Conservation (phyloP, 1,284 basidiomycete genomes). For the Moesziomyces antarcticus region DNA sequence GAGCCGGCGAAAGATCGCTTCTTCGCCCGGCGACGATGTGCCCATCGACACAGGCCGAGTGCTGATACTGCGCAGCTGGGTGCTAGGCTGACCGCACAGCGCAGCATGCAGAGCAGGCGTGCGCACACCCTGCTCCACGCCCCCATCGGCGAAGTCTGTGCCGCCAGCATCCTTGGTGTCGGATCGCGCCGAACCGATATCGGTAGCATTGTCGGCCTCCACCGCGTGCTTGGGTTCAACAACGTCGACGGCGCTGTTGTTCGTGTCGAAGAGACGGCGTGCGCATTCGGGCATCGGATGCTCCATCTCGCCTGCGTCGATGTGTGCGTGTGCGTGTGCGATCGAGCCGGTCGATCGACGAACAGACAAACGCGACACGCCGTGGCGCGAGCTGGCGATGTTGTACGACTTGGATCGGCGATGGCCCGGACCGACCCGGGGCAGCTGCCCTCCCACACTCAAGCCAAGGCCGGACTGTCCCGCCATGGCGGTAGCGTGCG, state of each 20-base stretch:
- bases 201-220: conserved; percentile 12
- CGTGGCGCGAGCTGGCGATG: conserved; percentile 4
- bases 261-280: conserved; percentile 19
- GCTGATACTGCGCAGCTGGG: not conserved
- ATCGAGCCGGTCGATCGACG: conserved; percentile 29
- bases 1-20: conserved; percentile 25
- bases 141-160: not conserved
- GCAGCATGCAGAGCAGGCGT: conserved; percentile 13
- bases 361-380: not conserved
- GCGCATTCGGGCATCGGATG: conserved; percentile 23
- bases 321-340: conserved; percentile 1
- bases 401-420: conserved; percentile 39
- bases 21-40: conserved; percentile 10
- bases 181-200: conserved; percentile 23
- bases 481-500: conserved; percentile 17
- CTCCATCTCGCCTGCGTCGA: conserved; percentile 1
- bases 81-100: conserved; percentile 1
- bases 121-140: not conserved
- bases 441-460: conserved; percentile 13
- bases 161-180: conserved; percentile 34
- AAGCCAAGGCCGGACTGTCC: conserved; percentile 14
- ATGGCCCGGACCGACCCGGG: conserved; percentile 22
- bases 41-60: not conserved
- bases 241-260: not conserved
- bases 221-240: not conserved